Evolutionary conservation across 345 rosid genomes (phyloP).

Genomic region (Salix koriyanagi): DNA sequence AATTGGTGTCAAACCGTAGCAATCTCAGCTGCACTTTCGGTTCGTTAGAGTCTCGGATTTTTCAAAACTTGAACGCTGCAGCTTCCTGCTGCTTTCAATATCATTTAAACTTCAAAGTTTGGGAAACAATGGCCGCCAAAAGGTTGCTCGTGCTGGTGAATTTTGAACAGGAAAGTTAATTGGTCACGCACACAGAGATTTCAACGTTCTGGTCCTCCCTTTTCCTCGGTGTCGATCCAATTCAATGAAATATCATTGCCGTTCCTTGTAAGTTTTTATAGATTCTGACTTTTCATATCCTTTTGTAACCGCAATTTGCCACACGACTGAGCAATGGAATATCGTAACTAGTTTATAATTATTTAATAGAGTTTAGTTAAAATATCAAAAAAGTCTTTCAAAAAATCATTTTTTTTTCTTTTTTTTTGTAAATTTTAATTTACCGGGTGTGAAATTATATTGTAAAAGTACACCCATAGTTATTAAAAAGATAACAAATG

Average conservation of each 20-base stretch:
- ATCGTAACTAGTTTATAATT: too few relatives aligned
- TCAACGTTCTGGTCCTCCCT: neutral
- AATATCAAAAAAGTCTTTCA: too few relatives aligned
- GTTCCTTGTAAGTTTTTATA: neutral
- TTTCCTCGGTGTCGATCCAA: neutral
- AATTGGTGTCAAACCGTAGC: neutral
- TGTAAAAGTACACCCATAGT: too few relatives aligned
- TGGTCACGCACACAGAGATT: neutral
- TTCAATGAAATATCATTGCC: neutral
- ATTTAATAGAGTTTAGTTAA: rapidly evolving
- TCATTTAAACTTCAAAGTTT: neutral
- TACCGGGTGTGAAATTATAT: too few relatives aligned
- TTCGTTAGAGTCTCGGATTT: neutral
- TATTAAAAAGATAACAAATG: too few relatives aligned
- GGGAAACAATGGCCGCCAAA: neutral
- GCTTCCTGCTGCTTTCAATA: neutral
- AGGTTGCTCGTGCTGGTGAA: neutral
- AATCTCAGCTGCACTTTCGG: neutral
- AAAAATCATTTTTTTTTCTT: too few relatives aligned
- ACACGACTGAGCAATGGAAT: too few relatives aligned
- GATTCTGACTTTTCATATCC: too few relatives aligned
- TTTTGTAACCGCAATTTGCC: too few relatives aligned
- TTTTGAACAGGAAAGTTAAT: neutral
- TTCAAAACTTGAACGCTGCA: neutral
- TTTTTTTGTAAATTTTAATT: too few relatives aligned